Evolutionary conservation across 371 early-diverging fungal species (phyloP).

Genomic region (Saksenaea vasiformis): DNA sequence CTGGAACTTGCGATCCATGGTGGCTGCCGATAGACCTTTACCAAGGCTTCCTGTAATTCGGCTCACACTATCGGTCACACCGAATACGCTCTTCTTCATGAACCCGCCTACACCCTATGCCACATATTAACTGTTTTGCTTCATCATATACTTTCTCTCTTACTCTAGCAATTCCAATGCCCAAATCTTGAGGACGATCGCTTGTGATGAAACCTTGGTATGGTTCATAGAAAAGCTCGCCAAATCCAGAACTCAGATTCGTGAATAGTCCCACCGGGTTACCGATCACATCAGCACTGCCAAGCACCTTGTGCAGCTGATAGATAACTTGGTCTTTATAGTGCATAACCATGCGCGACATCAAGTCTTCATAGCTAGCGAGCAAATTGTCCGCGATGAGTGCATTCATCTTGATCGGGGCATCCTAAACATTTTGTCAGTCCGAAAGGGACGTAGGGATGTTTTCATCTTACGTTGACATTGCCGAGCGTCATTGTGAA

Average conservation of each 20-base stretch:
- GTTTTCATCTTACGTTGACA: constrained; percentile 61
- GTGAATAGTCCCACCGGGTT: constrained; percentile 95
- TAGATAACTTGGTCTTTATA: constrained; percentile 78
- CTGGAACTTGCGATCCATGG: constrained; percentile 93
- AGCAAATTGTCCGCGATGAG: constrained; percentile 80
- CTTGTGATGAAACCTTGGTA: constrained; percentile 96
- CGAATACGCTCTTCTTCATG: constrained; percentile 95
- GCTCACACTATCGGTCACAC: constrained; percentile 92
- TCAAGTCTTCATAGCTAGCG: constrained; percentile 55
- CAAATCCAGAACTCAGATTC: constrained; percentile 92
- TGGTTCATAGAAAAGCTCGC: constrained; percentile 97
- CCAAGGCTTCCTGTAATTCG: constrained; percentile 95
- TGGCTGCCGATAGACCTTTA: constrained; percentile 95
- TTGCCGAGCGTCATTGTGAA: constrained; percentile 91
- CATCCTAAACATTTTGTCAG: constrained; percentile 52
- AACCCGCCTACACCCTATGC: constrained; percentile 84
- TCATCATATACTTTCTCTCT: neutral
- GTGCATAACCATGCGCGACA: constrained; percentile 49
- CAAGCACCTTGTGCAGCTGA: constrained; percentile 84
- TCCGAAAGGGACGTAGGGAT: neutral
- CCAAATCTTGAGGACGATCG: constrained; percentile 93
- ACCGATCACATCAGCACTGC: constrained; percentile 88
- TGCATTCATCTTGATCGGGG: constrained; percentile 82
- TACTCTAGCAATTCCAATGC: constrained; percentile 90
- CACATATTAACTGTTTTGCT: neutral